Base-by-base conservation (phyloP, 306 rosid species). In the Ziziphus jujuba region DNA sequence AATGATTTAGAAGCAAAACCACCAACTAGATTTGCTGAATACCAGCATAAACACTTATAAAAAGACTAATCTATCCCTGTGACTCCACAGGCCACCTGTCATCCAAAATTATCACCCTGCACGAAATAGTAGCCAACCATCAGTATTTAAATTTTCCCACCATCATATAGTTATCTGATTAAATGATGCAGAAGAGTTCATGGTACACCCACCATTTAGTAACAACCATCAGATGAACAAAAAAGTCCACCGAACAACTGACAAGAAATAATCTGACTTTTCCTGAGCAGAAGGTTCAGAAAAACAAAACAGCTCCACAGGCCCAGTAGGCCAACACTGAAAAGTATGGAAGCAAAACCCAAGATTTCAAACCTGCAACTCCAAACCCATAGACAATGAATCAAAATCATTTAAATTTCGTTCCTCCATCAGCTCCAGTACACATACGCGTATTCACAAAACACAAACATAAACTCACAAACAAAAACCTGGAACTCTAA, bases 31-130 rank as follows among this genome's bases (percentile, higher is more conserved):
- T 44, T 71, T 36, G 66, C 57, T 14, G 56, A 54, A 65, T 62
- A 21, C 62, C 72, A 68, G 28, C 1, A 60, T 31, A 35, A 19
- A n/a, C 40, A 57, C 66, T 56, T 21, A 58, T 47, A 51, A 6
- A 58, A 24, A 45, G 55, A 66, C 61, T 52, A 73, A 22, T 35
- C 49, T 22, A 34, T 2, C 53, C 31, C 33, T 17, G 22, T 9
- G 21, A 7, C 40, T 43, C 73, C 75, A 71, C 35, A 54, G n/a
- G 33, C 43, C 19, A 43, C 44, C 16, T 22, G 20, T 49, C 6
- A 54, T 48, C 55, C 64, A 54, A 54, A 69, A 75, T 45, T 31
- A 75, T 64, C 81, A 77, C 71, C 73, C 87, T 79, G 79, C 70
- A 34, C 25, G 40, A 61, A 36, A 53, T 16, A 59, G 33, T 80